A percentile compares a stretch with the other conserved stretches of the same genome.
These are phyloP conservation scores for Orychophragmus violaceus DNA, from an alignment of 345 rosid species.

Conservation along the genomic window DNA sequence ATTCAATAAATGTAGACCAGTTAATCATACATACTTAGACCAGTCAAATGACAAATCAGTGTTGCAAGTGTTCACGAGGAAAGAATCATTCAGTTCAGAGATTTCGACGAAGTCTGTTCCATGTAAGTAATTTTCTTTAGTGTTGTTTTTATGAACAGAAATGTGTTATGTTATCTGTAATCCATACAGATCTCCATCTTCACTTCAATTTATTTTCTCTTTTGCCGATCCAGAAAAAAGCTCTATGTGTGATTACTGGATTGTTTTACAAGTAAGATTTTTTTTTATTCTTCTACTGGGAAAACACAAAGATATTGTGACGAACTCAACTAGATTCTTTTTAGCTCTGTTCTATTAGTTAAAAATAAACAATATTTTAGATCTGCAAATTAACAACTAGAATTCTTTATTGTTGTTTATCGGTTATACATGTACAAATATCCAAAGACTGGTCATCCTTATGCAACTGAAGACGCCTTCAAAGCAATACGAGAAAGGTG, in stretches of 20 bases:
- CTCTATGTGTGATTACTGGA: slow-evolving; percentile 78
- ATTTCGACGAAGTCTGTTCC: slow-evolving; percentile 46
- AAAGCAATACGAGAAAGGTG: slow-evolving; percentile 79
- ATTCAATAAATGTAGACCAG: no score
- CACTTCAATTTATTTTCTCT: slow-evolving; percentile 12
- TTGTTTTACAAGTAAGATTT: slow-evolving; percentile 85
- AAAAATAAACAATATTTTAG: neutral
- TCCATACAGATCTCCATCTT: neutral
- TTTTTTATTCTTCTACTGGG: neutral
- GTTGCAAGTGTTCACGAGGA: no score
- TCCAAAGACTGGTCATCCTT: slow-evolving; percentile 86
- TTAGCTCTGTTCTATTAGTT: neutral
- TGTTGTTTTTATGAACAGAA: neutral
- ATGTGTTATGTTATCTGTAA: neutral
- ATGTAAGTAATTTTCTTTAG: slow-evolving; percentile 39
- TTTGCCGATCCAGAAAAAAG: slow-evolving; percentile 75
- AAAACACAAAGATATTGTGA: neutral
- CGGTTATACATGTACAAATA: slow-evolving; percentile 60
- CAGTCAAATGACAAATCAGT: no score
- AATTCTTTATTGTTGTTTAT: slow-evolving; percentile 7
- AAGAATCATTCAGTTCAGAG: slow-evolving; percentile 67
- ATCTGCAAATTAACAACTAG: neutral
- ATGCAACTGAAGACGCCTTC: slow-evolving; percentile 84
- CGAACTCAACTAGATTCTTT: neutral
- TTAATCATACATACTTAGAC: no score